Evolutionary conservation across 2,329 filamentous ascomycete species (phyloP), one percentile per base, ranked within the genome.

Genomic region (Neonectria sp.): DNA sequence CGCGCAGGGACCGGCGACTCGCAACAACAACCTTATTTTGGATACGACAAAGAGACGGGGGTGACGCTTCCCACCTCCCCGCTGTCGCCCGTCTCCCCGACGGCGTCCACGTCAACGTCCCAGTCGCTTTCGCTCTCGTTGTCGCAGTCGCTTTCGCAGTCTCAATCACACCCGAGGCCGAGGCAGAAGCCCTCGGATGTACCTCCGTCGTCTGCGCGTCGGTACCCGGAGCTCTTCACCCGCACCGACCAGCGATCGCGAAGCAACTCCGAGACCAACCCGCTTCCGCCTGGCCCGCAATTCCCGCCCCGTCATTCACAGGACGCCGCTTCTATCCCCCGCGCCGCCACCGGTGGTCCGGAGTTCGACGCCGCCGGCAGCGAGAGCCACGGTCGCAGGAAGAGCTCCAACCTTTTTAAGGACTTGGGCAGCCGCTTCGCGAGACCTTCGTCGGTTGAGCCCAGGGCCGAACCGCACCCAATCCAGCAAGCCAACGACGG

Each of bases 181-280:
- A 60, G 78, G 45, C 73, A 74, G 45, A 75, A 74, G 33, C 71
- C 72, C 21, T 73, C 79, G n/a, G 80, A 82, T 68, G 78, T 85
- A 43, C 86, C 86, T 6, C 86, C 87, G 6, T 86, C 85, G 4
- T 85, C 87, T 5, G 83, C 86, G 9, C 80, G 85, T 68, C 80
- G 86, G 51, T 88, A 84, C 65, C 85, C 86, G 3, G 79, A 80
- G n/a, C 78, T 86, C 15, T 87, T 88, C 70, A 79, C 79, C 9
- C 70, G 67, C 17, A 69, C 60, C 17, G 72, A 68, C 27, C 68
- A 69, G 29, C 69, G 68, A 49, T 66, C 69, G 27, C 70, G 75
- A 49, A 68, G 65, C 27, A 65, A 65, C n/a, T 63, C 71, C 3
- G 55, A 68, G 15, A 63, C 71, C 15, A 63, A 40, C 2, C 61